phyloP scores from a whole-genome alignment of 2,329 filamentous ascomycete species.

The Colletotrichum cereale region DNA sequence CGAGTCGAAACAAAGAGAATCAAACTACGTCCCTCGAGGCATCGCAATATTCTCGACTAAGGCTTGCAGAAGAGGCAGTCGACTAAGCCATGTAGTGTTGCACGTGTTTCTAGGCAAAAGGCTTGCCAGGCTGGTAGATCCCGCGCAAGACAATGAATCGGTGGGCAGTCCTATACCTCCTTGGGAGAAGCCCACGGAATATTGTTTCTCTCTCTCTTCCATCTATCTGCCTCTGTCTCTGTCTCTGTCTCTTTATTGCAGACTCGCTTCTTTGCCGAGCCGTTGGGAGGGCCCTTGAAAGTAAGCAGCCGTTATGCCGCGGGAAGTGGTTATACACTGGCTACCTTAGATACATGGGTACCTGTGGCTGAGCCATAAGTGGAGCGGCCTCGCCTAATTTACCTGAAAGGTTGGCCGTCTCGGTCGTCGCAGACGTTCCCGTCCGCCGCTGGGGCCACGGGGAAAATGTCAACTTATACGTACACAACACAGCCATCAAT shows the following conservation, averaged over 20 bases:
- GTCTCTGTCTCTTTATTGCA: not conserved
- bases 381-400: constrained; percentile 15
- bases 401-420: constrained; percentile 14
- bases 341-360: no score
- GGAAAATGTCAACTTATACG: not conserved
- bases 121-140: not conserved
- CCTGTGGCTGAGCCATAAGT: no score
- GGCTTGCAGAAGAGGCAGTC: not conserved
- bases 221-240: not conserved
- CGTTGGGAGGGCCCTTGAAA: not conserved
- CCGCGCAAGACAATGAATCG: not conserved
- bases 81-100: not conserved
- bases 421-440: not conserved
- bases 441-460: not conserved
- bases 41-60: not conserved
- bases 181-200: not conserved
- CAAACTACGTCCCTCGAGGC: not conserved
- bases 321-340: not conserved
- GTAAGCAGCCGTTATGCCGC: not conserved
- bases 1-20: not conserved
- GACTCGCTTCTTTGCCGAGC: not conserved
- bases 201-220: not conserved
- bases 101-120: not conserved
- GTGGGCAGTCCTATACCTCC: not conserved
- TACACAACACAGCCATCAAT: constrained; percentile 4